Evolutionary conservation across 495 filamentous ascomycete genomes (phyloP).

Genomic region (Thozetella sp.): DNA sequence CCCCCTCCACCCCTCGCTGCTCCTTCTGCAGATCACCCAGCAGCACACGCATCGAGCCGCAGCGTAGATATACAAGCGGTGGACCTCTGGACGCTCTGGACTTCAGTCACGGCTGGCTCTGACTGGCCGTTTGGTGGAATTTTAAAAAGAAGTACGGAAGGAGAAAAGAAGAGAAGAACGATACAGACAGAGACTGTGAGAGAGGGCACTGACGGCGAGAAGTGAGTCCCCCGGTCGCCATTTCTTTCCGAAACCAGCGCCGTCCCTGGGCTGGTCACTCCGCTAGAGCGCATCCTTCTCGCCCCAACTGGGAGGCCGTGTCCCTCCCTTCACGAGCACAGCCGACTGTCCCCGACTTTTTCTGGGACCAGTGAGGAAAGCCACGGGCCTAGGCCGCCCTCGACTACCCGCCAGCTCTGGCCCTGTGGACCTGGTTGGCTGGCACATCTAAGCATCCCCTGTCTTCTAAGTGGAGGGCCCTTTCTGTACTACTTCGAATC

Average conservation of each 20-base stretch:
- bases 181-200: too few relatives aligned
- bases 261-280: background rate
- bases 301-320: background rate
- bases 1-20: background rate
- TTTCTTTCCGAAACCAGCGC: conserved; percentile 3
- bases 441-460: background rate
- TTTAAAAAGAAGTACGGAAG: too few relatives aligned
- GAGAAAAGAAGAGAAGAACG: too few relatives aligned
- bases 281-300: background rate
- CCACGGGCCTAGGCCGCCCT: conserved; percentile 1
- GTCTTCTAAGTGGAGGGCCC: conserved; percentile 1
- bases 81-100: background rate
- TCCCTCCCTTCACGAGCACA: background rate
- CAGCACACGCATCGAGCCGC: conserved; percentile 3
- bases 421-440: conserved; percentile 3
- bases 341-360: background rate
- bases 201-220: background rate
- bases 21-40: conserved; percentile 2
- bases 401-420: background rate
- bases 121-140: background rate
- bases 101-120: background rate
- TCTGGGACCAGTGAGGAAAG: background rate
- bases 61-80: background rate
- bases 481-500: conserved; percentile 1
- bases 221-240: background rate